Evolutionary conservation across 2,329 filamentous ascomycete genomes (phyloP), one percentile per base, ranked within the genome.

Genomic region (Zymoseptoria ardabiliae): DNA sequence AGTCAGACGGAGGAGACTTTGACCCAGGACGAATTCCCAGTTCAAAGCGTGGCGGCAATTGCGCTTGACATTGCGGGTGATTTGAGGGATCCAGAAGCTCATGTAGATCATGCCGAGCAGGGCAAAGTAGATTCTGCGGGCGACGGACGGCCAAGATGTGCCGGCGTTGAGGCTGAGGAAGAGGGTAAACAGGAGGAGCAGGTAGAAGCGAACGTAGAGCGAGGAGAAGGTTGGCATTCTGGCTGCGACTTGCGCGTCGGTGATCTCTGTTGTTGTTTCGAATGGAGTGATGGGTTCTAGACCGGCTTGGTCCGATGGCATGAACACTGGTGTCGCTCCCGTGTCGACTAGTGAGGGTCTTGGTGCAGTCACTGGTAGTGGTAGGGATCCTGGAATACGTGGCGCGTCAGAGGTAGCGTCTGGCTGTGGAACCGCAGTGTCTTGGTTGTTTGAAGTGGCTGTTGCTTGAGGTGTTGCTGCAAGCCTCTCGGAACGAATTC

Each of bases 11-110:
- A 96, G 80, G 4, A 87, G 68, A 53, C 89, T 94, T 73, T 96
- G 90, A 2, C 91, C 92, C 21, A 91, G 71, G 58, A 96, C 88
- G 71, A 96, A 99, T 61, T 89, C 88, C 91, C 92, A 97, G 3
- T 87, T 83, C n/a, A 97, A 80, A 0, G 93, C 92, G 68, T 89
- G 90, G 49, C 92, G 90, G 73, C 91, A 96, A 75, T 97, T 97
- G 57, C 93, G 89, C 74, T 90, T 85, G 56, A 89, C 81, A 72
- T 99, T 99, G 63, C 94, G 89, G 70, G 89, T 84, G 66, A 97
- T 96, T 73, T 99, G 94, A 0, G 94, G 93, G 0, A 86, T 72
- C 93, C 93, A 97, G 71, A 97, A 87, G 20, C 92, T 96, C 51
- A 97, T 83, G 71, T 97, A 97, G 56, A 82, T 65, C 67, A 93